A percentile compares a stretch with the other conserved stretches of the same genome.
Conservation (phyloP, 1,284 basidiomycete genomes). For the Ganoderma sinense region DNA sequence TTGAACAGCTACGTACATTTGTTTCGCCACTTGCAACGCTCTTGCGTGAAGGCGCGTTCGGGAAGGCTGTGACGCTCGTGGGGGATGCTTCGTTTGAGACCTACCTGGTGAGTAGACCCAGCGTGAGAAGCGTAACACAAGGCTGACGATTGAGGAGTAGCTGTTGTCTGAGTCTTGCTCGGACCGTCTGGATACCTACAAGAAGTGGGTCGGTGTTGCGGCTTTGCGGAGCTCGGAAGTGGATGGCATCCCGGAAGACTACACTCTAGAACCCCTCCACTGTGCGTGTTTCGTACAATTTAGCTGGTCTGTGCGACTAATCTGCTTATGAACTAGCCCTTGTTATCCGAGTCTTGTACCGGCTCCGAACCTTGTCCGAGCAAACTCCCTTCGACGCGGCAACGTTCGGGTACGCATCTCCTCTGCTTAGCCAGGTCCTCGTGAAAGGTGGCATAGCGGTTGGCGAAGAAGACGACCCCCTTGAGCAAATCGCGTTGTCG, state of each 20-base stretch:
- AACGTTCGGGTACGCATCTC: conserved; percentile 86
- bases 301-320: neutral
- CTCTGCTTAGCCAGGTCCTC: conserved; percentile 81
- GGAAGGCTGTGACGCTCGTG: conserved; percentile 62
- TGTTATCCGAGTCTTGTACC: conserved; percentile 87
- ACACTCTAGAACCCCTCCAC: conserved; percentile 75
- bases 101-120: conserved; percentile 67
- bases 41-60: conserved; percentile 72
- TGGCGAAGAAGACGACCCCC: conserved; percentile 74
- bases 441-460: conserved; percentile 69
- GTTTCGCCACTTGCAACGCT: conserved; percentile 67
- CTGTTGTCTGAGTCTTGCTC: conserved; percentile 72
- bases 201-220: conserved; percentile 81
- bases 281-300: conserved; percentile 47
- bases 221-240: conserved; percentile 78
- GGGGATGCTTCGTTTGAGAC: conserved; percentile 73
- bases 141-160: conserved; percentile 44
- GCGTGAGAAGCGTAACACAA: conserved; percentile 3
- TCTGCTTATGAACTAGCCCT: conserved; percentile 56
- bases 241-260: conserved; percentile 74
- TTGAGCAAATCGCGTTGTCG: conserved; percentile 90
- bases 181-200: conserved; percentile 72
- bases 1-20: conserved; percentile 63
- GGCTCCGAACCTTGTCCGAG: conserved; percentile 85
- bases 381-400: conserved; percentile 85